These are phyloP conservation scores for Naganishia antarctica DNA, from an alignment of 768 basidiomycete species.

Conservation along the genomic window DNA sequence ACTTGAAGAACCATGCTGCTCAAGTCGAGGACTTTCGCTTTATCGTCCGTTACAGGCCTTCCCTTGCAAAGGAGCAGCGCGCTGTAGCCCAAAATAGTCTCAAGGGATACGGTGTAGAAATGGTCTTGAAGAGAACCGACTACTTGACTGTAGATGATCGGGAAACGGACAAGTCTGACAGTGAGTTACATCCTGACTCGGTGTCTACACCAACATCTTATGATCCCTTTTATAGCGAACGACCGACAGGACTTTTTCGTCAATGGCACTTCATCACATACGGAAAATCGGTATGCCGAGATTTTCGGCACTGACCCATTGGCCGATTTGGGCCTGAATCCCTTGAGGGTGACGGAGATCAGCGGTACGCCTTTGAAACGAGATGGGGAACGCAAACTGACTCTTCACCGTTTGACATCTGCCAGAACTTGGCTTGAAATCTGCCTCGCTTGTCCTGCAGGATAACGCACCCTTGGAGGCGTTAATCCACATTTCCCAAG, in stretches of 20 bases:
- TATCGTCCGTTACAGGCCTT: constrained; percentile 66
- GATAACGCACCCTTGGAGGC: constrained; percentile 58
- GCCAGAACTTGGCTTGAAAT: constrained; percentile 62
- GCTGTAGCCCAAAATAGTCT: constrained; percentile 51
- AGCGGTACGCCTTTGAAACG: constrained; percentile 48
- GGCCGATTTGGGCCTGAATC: constrained; percentile 36
- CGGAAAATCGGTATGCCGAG: constrained; percentile 18
- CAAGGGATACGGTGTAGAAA: constrained; percentile 82
- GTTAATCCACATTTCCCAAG: constrained; percentile 68
- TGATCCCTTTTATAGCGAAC: background rate
- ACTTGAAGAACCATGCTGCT: constrained; percentile 57
- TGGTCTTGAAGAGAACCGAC: constrained; percentile 95
- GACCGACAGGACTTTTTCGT: constrained; percentile 5
- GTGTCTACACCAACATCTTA: background rate
- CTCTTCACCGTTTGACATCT: background rate
- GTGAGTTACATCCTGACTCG: background rate
- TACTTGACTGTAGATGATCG: constrained; percentile 92
- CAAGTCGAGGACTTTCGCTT: constrained; percentile 61
- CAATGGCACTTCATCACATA: constrained; percentile 21
- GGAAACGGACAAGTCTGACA: constrained; percentile 30
- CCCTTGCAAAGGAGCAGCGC: constrained; percentile 35
- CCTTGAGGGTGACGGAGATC: constrained; percentile 53
- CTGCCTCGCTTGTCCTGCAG: constrained; percentile 67
- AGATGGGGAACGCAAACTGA: background rate
- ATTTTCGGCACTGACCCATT: constrained; percentile 41